phyloP scores from a whole-genome alignment of 2,329 filamentous ascomycete genomes.

The Xylariaceae sp. region DNA sequence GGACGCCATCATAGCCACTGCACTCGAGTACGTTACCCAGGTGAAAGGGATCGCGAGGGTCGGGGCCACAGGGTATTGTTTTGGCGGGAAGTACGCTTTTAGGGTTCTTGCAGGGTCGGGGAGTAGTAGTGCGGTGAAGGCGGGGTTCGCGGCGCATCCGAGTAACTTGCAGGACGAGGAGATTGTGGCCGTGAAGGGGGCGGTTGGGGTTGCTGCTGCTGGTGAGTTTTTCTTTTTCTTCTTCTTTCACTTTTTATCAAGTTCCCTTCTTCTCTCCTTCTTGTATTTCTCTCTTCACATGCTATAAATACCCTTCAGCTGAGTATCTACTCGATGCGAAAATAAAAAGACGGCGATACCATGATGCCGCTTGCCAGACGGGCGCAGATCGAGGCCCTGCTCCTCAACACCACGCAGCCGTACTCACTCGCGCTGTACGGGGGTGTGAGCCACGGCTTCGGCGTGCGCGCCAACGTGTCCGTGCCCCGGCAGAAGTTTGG shows the following conservation, averaged over 20 bases:
- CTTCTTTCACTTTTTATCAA: neutral
- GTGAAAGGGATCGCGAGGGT: slow-evolving; percentile 48
- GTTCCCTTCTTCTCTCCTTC: neutral
- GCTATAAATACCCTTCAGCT: neutral
- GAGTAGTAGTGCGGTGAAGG: too few species aligned
- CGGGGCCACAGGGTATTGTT: slow-evolving; percentile 59
- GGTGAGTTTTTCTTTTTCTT: slow-evolving; percentile 32
- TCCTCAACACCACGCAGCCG: slow-evolving; percentile 45
- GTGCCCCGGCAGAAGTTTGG: slow-evolving; percentile 54
- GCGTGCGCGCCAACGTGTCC: slow-evolving; percentile 57
- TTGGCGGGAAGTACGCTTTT: slow-evolving; percentile 54
- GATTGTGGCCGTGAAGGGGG: slow-evolving; percentile 49
- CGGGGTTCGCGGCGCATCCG: slow-evolving; percentile 59
- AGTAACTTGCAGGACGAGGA: slow-evolving; percentile 56
- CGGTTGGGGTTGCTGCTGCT: slow-evolving; percentile 58
- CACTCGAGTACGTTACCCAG: slow-evolving; percentile 41
- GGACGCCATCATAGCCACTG: slow-evolving; percentile 42
- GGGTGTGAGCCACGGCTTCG: slow-evolving; percentile 67
- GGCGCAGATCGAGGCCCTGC: slow-evolving; percentile 52
- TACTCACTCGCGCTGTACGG: slow-evolving; percentile 69
- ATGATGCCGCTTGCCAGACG: slow-evolving; percentile 54
- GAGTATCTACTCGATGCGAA: slow-evolving; percentile 3
- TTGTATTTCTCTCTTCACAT: neutral
- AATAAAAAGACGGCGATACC: slow-evolving; percentile 46
- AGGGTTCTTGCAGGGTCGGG: slow-evolving; percentile 48